These are phyloP conservation scores for Ophiostoma ulmi DNA, from an alignment of 2,329 filamentous ascomycete species.

Conservation along the genomic window DNA sequence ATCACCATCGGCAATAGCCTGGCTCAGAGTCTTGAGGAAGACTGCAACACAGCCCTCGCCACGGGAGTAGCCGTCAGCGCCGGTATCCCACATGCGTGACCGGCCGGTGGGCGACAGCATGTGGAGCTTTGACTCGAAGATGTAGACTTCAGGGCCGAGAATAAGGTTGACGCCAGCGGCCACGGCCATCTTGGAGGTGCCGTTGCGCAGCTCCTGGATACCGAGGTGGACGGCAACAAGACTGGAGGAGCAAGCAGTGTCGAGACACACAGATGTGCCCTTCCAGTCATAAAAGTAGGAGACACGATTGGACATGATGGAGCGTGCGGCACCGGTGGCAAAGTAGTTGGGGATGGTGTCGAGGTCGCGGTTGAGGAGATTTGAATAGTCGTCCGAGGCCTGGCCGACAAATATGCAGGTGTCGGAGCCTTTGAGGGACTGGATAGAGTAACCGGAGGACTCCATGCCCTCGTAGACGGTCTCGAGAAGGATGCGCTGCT, in stretches of 20 bases:
- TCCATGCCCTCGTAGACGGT: conserved; percentile 37
- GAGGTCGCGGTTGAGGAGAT: conserved; percentile 20
- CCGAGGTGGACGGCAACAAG: conserved; percentile 34
- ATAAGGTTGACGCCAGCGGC: conserved; percentile 35
- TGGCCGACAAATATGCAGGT: conserved; percentile 35
- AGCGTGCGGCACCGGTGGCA: conserved; percentile 31
- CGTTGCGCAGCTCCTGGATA: conserved; percentile 30
- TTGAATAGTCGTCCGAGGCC: conserved; percentile 32
- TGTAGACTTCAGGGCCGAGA: conserved; percentile 31
- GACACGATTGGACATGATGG: conserved; percentile 35
- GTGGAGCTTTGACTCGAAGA: conserved; percentile 33
- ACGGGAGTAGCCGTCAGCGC: conserved; percentile 53
- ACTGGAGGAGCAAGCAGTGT: conserved; percentile 39
- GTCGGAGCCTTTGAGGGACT: conserved; percentile 29
- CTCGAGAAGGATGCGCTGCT: conserved; percentile 35
- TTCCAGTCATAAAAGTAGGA: conserved; percentile 37
- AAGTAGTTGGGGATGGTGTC: conserved; percentile 27
- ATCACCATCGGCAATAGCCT: conserved; percentile 48
- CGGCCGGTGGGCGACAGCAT: conserved; percentile 44
- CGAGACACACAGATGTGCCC: conserved; percentile 37
- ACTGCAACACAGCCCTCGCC: conserved; percentile 51
- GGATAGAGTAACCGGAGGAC: conserved; percentile 32
- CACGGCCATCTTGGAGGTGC: conserved; percentile 31
- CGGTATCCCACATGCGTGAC: conserved; percentile 46
- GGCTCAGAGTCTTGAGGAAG: conserved; percentile 47